Percentiles rank a stretch among this genome's conserved stretches.
phyloP scores from a whole-genome alignment of 129 eudicot species.

The Kitagawia praeruptora region DNA sequence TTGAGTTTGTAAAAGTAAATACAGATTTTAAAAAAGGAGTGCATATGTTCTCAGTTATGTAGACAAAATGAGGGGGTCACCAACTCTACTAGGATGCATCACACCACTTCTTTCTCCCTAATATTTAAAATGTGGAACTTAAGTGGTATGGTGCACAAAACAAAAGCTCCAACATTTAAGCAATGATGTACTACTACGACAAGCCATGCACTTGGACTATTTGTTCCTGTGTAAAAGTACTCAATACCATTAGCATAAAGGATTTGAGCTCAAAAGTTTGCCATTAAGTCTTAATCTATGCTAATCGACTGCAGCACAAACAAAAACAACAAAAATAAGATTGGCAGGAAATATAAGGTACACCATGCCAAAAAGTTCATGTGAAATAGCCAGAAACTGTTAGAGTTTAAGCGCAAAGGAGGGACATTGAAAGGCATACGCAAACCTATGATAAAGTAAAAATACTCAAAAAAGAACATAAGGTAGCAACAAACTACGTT shows the following conservation, averaged over 20 bases:
- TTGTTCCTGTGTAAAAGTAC: not conserved
- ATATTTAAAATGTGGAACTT: not conserved
- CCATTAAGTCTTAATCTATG: not conserved
- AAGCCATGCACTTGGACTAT: not conserved
- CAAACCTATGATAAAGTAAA: not conserved
- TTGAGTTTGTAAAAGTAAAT: not conserved
- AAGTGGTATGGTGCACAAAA: not conserved
- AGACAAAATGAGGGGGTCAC: not conserved
- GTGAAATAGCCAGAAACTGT: not conserved
- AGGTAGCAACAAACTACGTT: not conserved
- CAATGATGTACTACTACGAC: not conserved
- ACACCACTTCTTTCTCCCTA: not conserved
- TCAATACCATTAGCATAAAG: not conserved
- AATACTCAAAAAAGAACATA: not conserved
- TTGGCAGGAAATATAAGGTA: constrained; percentile 2
- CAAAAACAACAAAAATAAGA: not conserved
- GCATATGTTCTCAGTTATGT: not conserved
- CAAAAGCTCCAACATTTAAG: not conserved
- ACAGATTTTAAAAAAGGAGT: not conserved
- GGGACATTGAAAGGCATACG: not conserved
- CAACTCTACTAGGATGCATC: not conserved
- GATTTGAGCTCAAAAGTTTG: not conserved
- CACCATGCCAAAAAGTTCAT: not conserved
- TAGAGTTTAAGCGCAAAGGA: not conserved
- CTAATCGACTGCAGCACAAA: not conserved